These are phyloP conservation scores for Eucalyptus marginata DNA, from an alignment of 345 rosid species.

Conservation along the genomic window DNA sequence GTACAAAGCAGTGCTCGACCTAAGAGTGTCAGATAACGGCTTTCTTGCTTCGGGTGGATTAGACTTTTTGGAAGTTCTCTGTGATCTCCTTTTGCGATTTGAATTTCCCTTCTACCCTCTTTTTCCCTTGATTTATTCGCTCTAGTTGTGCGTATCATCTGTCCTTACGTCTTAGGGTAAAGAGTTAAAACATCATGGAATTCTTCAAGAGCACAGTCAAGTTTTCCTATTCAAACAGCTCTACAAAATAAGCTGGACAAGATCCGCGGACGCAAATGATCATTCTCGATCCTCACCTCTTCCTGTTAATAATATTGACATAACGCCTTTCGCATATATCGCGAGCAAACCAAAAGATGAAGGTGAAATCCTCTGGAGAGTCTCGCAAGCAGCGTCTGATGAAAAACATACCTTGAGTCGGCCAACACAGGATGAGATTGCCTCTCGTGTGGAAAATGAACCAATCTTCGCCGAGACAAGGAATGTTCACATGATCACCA, in stretches of 20 bases:
- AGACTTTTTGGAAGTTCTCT: not conserved
- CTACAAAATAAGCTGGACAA: not conserved
- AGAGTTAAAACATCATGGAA: not conserved
- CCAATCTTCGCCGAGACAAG: conserved; percentile 50
- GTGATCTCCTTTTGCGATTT: not conserved
- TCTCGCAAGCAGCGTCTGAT: conserved; percentile 53
- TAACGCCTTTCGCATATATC: conserved; percentile 77
- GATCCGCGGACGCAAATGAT: not conserved
- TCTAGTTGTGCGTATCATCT: not conserved
- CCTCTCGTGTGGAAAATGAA: conserved; percentile 48
- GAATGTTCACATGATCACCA: conserved; percentile 64
- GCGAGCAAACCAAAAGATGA: conserved; percentile 85
- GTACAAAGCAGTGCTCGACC: not conserved
- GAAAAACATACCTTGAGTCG: conserved; percentile 79
- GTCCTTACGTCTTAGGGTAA: not conserved
- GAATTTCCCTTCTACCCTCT: not conserved
- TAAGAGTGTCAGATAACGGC: not conserved
- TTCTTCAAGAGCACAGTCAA: not conserved
- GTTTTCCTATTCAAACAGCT: not conserved
- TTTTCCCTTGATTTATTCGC: not conserved
- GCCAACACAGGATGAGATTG: conserved; percentile 55
- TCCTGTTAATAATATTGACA: conserved; percentile 1
- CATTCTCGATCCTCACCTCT: not conserved
- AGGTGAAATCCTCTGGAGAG: conserved; percentile 82
- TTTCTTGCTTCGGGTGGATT: not conserved